Evolutionary conservation across 306 rosid genomes (phyloP), one percentile per base, ranked within the genome.

Genomic region (Boehmeria nivea): DNA sequence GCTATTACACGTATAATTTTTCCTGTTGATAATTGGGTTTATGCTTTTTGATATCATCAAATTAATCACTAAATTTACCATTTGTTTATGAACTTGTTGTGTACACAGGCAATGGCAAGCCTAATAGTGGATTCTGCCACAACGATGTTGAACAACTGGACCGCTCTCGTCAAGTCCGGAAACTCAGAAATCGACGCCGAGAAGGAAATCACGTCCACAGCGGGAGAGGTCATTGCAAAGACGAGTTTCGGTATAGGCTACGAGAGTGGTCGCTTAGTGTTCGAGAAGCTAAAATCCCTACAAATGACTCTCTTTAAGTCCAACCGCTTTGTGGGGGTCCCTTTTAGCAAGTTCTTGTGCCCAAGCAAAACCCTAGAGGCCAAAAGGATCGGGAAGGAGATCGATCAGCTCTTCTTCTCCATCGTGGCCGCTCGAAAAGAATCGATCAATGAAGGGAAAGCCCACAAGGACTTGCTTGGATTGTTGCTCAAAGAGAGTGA

Each of bases 221-320:
- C 94, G 0, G 95, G 94, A 23, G 91, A 86, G 31, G 85, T 87
- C 64, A 90, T 90, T 14, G 95, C 95, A 7, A 72, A 60, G 61
- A 69, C 95, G 38, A 90, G 95, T 64, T 90, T 84, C 16, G 98
- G 98, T 13, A 61, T 90, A 17, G 59, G 73, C 3, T 58, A 73
- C 9, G 43, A 74, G 38, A 70, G 37, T 20, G 88, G 86, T 18
- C 58, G 54, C 6, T 42, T 64, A 13, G 84, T 87, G 45, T 77
- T 77, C 3, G 59, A 75, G 40, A 86, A 79, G 47, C 19, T 89
- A 59, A 63, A 80, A 51, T 71, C 82, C 21, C 63, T 89, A 3
- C 97, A 89, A 51, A 73, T 51, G 71, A 69, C 70, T 2, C 97
- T 89, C 18, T 89, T 89, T 20, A 63, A 45, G 40, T 77, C 83